phyloP scores from a whole-genome alignment of 352 stramenopile genomes.

The Pythium sp. region DNA sequence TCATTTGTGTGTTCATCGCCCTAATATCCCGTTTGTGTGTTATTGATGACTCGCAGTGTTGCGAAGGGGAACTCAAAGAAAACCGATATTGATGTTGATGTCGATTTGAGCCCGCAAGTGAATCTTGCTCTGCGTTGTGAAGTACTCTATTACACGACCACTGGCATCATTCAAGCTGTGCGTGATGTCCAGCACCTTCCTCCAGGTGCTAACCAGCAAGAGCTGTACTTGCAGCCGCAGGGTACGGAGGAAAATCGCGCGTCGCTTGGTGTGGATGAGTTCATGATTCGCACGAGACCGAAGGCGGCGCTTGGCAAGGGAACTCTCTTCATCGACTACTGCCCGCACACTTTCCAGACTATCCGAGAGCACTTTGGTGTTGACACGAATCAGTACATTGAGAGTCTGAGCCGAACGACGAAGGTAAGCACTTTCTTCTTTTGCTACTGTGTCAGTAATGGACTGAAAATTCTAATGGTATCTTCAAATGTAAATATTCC shows the following conservation, averaged over 20 bases:
- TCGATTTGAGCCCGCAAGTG: conserved; percentile 83
- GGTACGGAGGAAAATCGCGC: conserved; percentile 74
- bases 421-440: conserved; percentile 29
- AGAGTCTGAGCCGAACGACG: conserved; percentile 78
- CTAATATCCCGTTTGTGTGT: neutral
- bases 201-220: conserved; percentile 65
- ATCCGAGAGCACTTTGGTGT: conserved; percentile 85
- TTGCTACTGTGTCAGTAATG: neutral
- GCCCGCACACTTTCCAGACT: conserved; percentile 81
- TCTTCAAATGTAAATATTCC: neutral
- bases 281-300: conserved; percentile 77
- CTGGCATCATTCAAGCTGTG: conserved; percentile 85
- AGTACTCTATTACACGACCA: conserved; percentile 87
- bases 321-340: conserved; percentile 87
- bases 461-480: neutral
- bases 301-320: conserved; percentile 72
- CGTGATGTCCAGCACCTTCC: conserved; percentile 68
- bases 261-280: conserved; percentile 77
- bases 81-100: conserved; percentile 75
- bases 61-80: conserved; percentile 33
- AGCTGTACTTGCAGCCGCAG: conserved; percentile 78
- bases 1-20: neutral
- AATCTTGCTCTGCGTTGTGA: conserved; percentile 83
- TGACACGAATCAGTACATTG: conserved; percentile 80
- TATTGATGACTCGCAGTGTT: neutral